Evolutionary conservation across 1,284 basidiomycete species (phyloP).

Genomic region (Ustilago trichophora): DNA sequence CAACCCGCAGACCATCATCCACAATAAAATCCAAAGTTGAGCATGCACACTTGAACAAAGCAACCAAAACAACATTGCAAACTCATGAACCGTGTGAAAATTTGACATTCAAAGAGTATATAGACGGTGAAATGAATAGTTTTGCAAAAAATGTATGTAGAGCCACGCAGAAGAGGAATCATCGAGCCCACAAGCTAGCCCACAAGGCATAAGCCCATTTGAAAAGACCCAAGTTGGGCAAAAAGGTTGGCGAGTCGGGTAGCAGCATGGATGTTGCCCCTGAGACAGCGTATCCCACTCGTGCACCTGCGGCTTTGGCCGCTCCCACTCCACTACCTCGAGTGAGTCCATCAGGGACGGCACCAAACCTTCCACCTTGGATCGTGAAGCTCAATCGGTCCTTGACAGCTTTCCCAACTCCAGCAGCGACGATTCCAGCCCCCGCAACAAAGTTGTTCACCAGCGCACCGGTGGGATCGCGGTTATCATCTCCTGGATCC

Average conservation of each 20-base stretch:
- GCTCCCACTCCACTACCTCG: slow-evolving; percentile 6
- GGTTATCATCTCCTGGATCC: slow-evolving; percentile 49
- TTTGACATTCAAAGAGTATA: too few species aligned
- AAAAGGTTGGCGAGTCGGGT: slow-evolving; percentile 4
- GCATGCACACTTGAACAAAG: too few species aligned
- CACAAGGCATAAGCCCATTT: slow-evolving; percentile 34
- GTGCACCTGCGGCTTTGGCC: background rate
- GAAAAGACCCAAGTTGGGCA: slow-evolving; percentile 14
- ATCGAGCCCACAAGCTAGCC: slow-evolving; percentile 39
- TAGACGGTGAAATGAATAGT: too few species aligned
- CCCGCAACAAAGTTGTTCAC: background rate
- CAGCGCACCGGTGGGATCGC: slow-evolving; percentile 1
- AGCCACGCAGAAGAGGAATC: too few species aligned
- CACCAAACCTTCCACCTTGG: slow-evolving; percentile 31
- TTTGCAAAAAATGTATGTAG: too few species aligned
- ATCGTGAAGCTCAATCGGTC: slow-evolving; percentile 14
- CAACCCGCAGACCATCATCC: too few species aligned
- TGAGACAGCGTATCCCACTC: too few species aligned
- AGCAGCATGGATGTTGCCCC: slow-evolving; percentile 1
- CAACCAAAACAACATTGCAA: too few species aligned
- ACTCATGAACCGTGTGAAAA: too few species aligned
- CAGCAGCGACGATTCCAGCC: slow-evolving; percentile 1
- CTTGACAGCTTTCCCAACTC: background rate
- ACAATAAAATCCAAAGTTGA: too few species aligned
- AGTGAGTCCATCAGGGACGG: slow-evolving; percentile 1